A percentile compares a stretch with the other conserved stretches of the same genome.
Evolutionary conservation across 305 asterid species (phyloP).

Genomic region (Fraxinus paxiana): DNA sequence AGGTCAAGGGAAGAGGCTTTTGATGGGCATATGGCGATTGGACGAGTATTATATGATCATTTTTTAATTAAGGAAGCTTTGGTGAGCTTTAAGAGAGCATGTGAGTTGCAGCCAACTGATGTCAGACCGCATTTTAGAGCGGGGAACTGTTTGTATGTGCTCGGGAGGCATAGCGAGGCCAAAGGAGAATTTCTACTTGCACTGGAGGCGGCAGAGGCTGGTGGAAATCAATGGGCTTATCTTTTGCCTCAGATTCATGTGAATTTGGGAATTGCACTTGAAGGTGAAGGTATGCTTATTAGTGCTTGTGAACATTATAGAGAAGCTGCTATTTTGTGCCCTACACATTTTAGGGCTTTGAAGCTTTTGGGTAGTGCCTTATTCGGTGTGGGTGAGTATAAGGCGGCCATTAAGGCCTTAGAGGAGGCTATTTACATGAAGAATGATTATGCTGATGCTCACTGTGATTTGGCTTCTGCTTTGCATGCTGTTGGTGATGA

Average conservation of each 20-base stretch:
- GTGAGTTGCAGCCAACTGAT: conserved; percentile 83
- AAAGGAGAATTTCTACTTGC: conserved; percentile 84
- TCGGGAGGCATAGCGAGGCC: conserved; percentile 64
- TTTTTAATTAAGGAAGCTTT: conserved; percentile 75
- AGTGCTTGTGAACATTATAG: conserved; percentile 98
- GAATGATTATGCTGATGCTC: conserved; percentile 94
- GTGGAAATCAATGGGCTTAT: conserved; percentile 97
- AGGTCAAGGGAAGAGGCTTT: conserved; percentile 91
- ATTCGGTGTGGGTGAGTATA: conserved; percentile 92
- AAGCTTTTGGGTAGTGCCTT: conserved; percentile 96
- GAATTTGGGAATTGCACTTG: conserved; percentile 86
- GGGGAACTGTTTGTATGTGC: conserved; percentile 79
- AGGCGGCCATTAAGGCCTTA: conserved; percentile 97
- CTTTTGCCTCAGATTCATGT: conserved; percentile 96
- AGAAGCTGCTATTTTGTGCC: conserved; percentile 93
- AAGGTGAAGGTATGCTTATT: conserved; percentile 96
- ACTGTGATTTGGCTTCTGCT: conserved; percentile 96
- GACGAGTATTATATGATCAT: conserved; percentile 75
- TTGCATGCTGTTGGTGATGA: conserved; percentile 93
- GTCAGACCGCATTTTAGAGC: conserved; percentile 92
- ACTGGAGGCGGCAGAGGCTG: conserved; percentile 86
- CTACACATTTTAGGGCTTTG: conserved; percentile 90
- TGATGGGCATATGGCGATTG: conserved; percentile 95
- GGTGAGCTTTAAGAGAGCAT: conserved; percentile 89
- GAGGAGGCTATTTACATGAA: conserved; percentile 98